Percentiles rank a stretch among this genome's conserved stretches.
phyloP scores from a whole-genome alignment of 192 early-diverging fungal species.

The Coemansia sp. region DNA sequence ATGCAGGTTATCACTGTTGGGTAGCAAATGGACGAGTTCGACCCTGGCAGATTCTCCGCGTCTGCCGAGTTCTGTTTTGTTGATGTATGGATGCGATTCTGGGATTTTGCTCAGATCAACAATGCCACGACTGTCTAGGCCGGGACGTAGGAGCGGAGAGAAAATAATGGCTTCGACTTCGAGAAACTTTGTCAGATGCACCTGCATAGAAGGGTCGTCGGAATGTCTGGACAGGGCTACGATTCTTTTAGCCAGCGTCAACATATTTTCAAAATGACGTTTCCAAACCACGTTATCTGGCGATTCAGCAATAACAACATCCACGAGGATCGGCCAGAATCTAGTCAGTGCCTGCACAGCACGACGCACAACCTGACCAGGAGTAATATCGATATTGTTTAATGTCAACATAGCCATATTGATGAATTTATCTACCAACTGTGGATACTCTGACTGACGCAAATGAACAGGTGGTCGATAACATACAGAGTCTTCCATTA shows the following conservation, averaged over 20 bases:
- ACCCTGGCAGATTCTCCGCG: conserved; percentile 38
- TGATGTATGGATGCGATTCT: conserved; percentile 30
- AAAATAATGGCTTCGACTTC: conserved; percentile 46
- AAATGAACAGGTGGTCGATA: conserved; percentile 18
- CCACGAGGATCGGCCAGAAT: conserved; percentile 39
- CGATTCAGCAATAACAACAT: conserved; percentile 10
- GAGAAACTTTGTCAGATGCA: conserved; percentile 48
- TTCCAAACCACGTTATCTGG: conserved; percentile 16
- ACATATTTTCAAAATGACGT: conserved; percentile 22
- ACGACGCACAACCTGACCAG: conserved; percentile 39
- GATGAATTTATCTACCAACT: conserved; percentile 26
- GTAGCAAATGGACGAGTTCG: conserved; percentile 44
- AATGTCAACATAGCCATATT: conserved; percentile 30
- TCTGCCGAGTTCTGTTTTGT: conserved; percentile 17
- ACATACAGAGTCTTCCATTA: conserved; percentile 48
- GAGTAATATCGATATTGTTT: conserved; percentile 28
- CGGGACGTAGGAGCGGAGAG: neutral
- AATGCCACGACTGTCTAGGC: neutral
- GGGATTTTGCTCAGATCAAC: conserved; percentile 23
- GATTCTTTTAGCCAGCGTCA: conserved; percentile 17
- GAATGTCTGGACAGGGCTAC: conserved; percentile 21
- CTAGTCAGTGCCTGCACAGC: conserved; percentile 44
- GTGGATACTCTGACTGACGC: conserved; percentile 30
- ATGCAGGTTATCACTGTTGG: conserved; percentile 45
- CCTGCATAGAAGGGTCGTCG: conserved; percentile 45